phyloP scores from a whole-genome alignment of 2,329 filamentous ascomycete species.

The Cercospora sp. region DNA sequence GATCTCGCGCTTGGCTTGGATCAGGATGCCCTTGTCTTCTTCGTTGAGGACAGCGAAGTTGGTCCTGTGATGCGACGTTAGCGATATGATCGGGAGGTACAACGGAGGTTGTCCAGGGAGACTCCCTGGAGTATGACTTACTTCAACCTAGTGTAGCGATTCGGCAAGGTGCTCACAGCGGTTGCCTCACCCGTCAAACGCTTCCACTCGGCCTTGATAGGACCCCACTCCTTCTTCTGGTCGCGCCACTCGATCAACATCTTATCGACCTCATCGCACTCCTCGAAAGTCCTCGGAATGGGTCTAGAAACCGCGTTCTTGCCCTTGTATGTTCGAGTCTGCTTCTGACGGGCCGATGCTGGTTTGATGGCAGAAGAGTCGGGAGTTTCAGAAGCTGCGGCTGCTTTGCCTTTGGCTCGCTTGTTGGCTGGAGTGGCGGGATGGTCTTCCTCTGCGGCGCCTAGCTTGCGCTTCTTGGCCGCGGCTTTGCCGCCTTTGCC shows the following conservation, averaged over 20 bases:
- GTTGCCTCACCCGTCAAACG: conserved; percentile 39
- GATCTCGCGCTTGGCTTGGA: conserved; percentile 42
- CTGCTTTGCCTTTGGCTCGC: conserved; percentile 1
- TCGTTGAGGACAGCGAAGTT: conserved; percentile 42
- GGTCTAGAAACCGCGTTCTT: conserved; percentile 14
- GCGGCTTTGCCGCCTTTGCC: conserved; percentile 1
- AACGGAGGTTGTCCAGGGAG: neutral
- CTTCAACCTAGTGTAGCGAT: conserved; percentile 38
- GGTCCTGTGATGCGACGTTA: conserved; percentile 29
- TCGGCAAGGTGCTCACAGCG: conserved; percentile 41
- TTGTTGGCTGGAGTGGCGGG: conserved; percentile 11
- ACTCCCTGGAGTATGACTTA: neutral
- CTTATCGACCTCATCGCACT: conserved; percentile 35
- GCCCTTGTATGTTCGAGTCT: conserved; percentile 16
- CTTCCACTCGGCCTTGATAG: conserved; percentile 32
- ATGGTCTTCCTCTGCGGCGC: neutral
- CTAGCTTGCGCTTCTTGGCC: conserved; percentile 21
- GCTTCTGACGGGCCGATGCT: conserved; percentile 2
- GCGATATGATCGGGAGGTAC: neutral
- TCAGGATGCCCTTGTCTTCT: conserved; percentile 36
- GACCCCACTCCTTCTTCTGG: conserved; percentile 30
- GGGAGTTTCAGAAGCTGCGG: neutral
- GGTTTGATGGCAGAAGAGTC: neutral
- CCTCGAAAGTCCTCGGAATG: conserved; percentile 31
- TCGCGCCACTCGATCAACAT: conserved; percentile 35